phyloP scores from a whole-genome alignment of 2,329 filamentous ascomycete genomes.

The Botrytis byssoidea region DNA sequence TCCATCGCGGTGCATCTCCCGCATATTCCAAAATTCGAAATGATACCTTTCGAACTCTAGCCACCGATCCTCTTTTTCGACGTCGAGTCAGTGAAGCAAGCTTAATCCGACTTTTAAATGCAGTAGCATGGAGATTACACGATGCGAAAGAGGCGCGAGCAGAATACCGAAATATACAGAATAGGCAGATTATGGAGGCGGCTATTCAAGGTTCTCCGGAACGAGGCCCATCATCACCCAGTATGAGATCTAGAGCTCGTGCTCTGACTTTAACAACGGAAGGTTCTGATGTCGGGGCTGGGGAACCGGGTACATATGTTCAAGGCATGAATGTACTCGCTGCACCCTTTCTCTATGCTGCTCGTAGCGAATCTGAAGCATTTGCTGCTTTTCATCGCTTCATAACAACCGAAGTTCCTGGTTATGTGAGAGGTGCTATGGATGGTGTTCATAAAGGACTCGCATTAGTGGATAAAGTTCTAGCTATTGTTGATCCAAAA shows the following conservation, averaged over 20 bases:
- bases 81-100: constrained; percentile 93
- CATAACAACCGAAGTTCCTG: constrained; percentile 83
- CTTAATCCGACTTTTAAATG: constrained; percentile 89
- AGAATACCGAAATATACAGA: constrained; percentile 22
- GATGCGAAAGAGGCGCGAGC: constrained; percentile 60
- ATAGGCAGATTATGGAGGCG: constrained; percentile 27
- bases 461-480: constrained; percentile 84
- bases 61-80: constrained; percentile 95
- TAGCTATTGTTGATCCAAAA: constrained; percentile 88
- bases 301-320: constrained; percentile 82
- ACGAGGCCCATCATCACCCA: constrained; percentile 30
- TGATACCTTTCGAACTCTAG: constrained; percentile 94
- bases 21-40: constrained; percentile 98
- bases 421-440: constrained; percentile 94
- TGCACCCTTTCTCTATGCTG: constrained; percentile 92
- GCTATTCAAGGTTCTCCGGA: constrained; percentile 37
- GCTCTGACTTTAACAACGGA: constrained; percentile 62
- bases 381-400: constrained; percentile 88
- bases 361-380: constrained; percentile 90
- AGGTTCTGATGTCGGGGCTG: constrained; percentile 58
- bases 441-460: constrained; percentile 93
- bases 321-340: constrained; percentile 99
- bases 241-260: constrained; percentile 47
- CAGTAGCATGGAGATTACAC: constrained; percentile 88
- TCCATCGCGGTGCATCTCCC: constrained; percentile 90